Conservation (phyloP, 495 filamentous ascomycete genomes). For the Letharia columbiana region DNA sequence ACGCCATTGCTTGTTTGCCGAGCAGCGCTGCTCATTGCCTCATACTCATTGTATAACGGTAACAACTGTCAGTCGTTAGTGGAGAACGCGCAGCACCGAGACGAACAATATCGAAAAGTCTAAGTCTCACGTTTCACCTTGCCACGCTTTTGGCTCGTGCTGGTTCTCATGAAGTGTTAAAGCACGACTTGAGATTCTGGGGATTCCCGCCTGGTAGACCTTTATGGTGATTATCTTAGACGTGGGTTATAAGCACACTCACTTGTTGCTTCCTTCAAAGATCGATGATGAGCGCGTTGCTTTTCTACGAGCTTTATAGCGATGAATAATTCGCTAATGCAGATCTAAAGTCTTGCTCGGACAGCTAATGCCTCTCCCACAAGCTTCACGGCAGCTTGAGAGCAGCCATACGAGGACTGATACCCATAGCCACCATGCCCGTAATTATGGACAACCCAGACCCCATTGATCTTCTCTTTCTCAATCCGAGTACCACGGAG, state of each 20-base stretch:
- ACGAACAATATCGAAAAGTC: background rate
- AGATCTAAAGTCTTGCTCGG: conserved; percentile 15
- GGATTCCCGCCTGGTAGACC: background rate
- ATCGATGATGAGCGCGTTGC: background rate
- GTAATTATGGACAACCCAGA: conserved; percentile 87
- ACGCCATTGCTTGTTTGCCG: background rate
- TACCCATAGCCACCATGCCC: conserved; percentile 93
- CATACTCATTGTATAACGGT: background rate
- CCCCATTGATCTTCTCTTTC: conserved; percentile 62
- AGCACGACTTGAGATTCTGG: background rate
- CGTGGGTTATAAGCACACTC: background rate
- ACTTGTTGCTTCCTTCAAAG: background rate
- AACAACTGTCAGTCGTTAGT: background rate
- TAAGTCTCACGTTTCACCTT: background rate
- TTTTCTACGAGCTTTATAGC: background rate
- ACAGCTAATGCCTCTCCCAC: conserved; percentile 52
- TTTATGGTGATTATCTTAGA: background rate
- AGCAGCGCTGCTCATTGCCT: background rate
- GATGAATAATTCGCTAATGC: background rate
- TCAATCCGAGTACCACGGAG: conserved; percentile 73
- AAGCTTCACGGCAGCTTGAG: conserved; percentile 57
- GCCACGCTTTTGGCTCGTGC: background rate
- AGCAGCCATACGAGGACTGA: conserved; percentile 80
- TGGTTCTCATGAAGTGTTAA: background rate
- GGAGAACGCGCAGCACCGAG: background rate